These are phyloP conservation scores for Flagelloscypha sp. DNA, from an alignment of 768 basidiomycete species.

Conservation along the genomic window DNA sequence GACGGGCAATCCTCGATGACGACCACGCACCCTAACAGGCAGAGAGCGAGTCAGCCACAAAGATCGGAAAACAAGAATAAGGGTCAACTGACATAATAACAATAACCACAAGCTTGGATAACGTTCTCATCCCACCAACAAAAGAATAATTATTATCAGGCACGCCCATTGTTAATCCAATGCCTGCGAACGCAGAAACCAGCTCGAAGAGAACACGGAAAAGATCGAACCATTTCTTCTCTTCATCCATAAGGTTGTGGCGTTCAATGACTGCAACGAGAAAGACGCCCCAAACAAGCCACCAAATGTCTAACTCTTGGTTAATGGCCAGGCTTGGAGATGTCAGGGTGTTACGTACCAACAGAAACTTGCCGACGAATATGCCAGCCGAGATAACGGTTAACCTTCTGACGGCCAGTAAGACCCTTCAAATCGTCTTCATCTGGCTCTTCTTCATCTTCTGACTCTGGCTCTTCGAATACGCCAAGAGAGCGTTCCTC, in stretches of 20 bases:
- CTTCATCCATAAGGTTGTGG: conserved; percentile 43
- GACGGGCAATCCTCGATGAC: conserved; percentile 64
- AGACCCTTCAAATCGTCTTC: conserved; percentile 28
- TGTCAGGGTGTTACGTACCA: conserved; percentile 28
- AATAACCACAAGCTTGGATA: conserved; percentile 67
- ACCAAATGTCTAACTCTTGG: conserved; percentile 84
- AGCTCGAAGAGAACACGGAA: conserved; percentile 55
- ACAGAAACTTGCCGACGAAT: conserved; percentile 53
- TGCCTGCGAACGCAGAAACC: conserved; percentile 59
- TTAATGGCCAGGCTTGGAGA: too few species aligned
- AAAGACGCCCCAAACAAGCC: conserved; percentile 69
- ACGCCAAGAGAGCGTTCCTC: conserved; percentile 68
- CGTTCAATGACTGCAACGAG: conserved; percentile 65
- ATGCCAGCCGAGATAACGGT: conserved; percentile 45
- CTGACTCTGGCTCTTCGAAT: conserved; percentile 44
- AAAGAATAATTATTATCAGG: conserved; percentile 55
- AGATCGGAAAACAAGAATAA: not conserved
- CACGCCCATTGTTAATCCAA: conserved; percentile 63
- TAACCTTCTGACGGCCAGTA: conserved; percentile 35
- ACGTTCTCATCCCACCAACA: conserved; percentile 47
- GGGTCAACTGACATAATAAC: conserved; percentile 51
- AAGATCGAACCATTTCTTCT: conserved; percentile 55
- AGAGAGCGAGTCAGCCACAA: not conserved
- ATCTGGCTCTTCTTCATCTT: conserved; percentile 40
- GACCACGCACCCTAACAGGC: conserved; percentile 46